A percentile compares a stretch with the other conserved stretches of the same genome.
phyloP scores from a whole-genome alignment of 495 filamentous ascomycete genomes.

The Wilcoxina mikolae region DNA sequence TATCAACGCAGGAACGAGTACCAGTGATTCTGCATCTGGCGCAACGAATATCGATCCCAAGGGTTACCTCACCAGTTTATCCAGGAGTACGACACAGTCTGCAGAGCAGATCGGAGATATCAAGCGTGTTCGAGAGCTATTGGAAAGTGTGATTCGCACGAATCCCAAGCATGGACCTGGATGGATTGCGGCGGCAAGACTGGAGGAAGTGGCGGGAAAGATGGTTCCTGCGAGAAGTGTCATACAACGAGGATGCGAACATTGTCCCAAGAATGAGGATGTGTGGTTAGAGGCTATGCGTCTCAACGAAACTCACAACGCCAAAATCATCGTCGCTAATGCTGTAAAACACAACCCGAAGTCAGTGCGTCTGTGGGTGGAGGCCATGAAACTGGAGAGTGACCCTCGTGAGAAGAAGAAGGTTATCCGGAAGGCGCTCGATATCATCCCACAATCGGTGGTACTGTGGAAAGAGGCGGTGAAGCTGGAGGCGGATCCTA shows the following conservation, averaged over 20 bases:
- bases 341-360: constrained; percentile 79
- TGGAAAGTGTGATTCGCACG: constrained; percentile 89
- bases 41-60: constrained; percentile 88
- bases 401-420: constrained; percentile 69
- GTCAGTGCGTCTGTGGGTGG: constrained; percentile 82
- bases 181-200: constrained; percentile 84
- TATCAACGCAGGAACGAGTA: constrained; percentile 47
- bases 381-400: constrained; percentile 84
- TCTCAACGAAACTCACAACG: constrained; percentile 79
- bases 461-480: constrained; percentile 96
- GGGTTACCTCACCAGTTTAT: constrained; percentile 84
- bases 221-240: constrained; percentile 70
- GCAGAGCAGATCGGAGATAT: constrained; percentile 84
- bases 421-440: constrained; percentile 73
- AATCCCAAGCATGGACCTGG: constrained; percentile 92
- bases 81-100: constrained; percentile 59
- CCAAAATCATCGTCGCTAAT: constrained; percentile 88
- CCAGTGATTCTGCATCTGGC: constrained; percentile 55
- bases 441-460: constrained; percentile 81
- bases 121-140: constrained; percentile 79
- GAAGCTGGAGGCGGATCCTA: constrained; percentile 78
- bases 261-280: constrained; percentile 88
- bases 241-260: constrained; percentile 71
- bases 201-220: constrained; percentile 86
- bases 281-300: constrained; percentile 91